Base-by-base conservation (phyloP, 176 grass and related monocot species). In the Areca catechu region DNA sequence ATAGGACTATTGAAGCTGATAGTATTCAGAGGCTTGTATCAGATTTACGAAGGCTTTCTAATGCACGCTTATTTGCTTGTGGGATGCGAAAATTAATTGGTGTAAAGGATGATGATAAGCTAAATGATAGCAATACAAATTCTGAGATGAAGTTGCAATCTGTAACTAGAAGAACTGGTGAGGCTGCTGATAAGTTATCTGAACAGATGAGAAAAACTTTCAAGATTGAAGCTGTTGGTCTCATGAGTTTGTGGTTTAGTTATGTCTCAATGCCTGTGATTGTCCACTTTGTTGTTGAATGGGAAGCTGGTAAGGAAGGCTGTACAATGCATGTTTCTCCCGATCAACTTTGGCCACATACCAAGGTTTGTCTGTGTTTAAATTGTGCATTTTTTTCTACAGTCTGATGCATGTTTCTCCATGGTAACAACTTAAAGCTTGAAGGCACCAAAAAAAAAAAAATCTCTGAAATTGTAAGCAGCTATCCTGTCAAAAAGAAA, bases 341-440 rank as follows among this genome's bases (percentile, higher is more conserved):
- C 17, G 94, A 99, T 70, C 94, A 93, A 61, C 94, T 99, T 78
- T 99, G 94, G 94, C 88, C 94, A 16, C 94, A 99, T 66, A 99
- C 88, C 67, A 99, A 99, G 94, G 94, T 99, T 67, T 18, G 53
- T 17, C 0, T 47, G 18, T 72, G 34, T 53, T 27, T 24, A 19
- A 57, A 25, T 58, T 9, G 6, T 43, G 34, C 34, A 12, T 43
- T 43, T 43, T 10, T 43, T 43, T 43, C 1, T 3, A 43, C 10
- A 12, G 34, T 43, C 10, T 43, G 10, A 43, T 43, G 34, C 2
- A 34, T 43, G 34, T 43, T 12, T 43, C 34, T 43, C 34, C 34
- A 43, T 43, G 9, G 34, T 3, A 43, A 43, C 34, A 43, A 29
- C 27, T 29, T 43, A 43, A 43, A 43, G 34, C 34, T 43, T 12